Evolutionary conservation across 169 alveolate genomes (phyloP).

Genomic region (Plasmodium yoelii): DNA sequence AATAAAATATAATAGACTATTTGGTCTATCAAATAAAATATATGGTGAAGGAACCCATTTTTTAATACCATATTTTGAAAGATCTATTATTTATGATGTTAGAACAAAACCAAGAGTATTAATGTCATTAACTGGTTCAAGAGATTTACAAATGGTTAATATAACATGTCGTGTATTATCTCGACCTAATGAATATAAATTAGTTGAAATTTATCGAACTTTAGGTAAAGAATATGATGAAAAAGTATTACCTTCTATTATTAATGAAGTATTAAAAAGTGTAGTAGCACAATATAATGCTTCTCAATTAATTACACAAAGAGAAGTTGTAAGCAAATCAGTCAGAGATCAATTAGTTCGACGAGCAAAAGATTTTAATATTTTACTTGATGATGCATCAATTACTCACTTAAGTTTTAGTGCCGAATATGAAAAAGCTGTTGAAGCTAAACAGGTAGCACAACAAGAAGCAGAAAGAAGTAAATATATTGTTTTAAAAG

Average conservation of each 20-base stretch:
- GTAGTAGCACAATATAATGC: conserved; percentile 98
- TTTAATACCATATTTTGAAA: conserved; percentile 95
- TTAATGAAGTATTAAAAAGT: conserved; percentile 96
- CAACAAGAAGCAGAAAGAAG: conserved; percentile 98
- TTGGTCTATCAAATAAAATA: conserved; percentile 83
- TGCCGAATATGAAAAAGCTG: conserved; percentile 95
- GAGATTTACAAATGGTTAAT: conserved; percentile 83
- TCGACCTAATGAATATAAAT: conserved; percentile 91
- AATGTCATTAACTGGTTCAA: conserved; percentile 95
- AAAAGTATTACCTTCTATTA: conserved; percentile 97
- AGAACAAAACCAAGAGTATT: conserved; percentile 94
- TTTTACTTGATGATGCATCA: conserved; percentile 96
- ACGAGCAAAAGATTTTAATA: conserved; percentile 96
- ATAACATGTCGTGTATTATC: conserved; percentile 95
- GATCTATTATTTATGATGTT: conserved; percentile 95
- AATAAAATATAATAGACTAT: conserved; percentile 90
- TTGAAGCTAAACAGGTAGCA: conserved; percentile 98
- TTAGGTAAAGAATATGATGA: conserved; percentile 97
- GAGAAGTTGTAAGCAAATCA: conserved; percentile 93
- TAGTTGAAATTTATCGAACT: conserved; percentile 88
- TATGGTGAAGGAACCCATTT: conserved; percentile 98
- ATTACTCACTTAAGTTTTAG: conserved; percentile 93
- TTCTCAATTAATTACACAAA: conserved; percentile 94
- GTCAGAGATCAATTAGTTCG: conserved; percentile 94
- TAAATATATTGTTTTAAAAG: conserved; percentile 95